Conservation (phyloP, 2,329 filamentous ascomycete species). For the Cytospora leucostoma region DNA sequence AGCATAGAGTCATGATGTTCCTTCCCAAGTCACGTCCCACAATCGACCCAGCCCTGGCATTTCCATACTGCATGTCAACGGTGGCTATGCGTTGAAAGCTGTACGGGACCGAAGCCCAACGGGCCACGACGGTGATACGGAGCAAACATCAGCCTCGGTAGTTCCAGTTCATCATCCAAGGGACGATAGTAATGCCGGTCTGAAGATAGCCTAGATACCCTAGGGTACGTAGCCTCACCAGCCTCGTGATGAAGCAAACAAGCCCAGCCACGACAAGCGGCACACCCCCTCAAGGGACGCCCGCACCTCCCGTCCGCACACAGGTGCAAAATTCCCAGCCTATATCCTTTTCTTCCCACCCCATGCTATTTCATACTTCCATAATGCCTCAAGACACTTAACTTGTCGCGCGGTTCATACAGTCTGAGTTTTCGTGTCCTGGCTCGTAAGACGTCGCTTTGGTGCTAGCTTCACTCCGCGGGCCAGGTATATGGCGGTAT, state of each 20-base stretch:
- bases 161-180: not conserved
- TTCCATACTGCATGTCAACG: not conserved
- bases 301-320: not conserved
- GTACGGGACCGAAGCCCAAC: not conserved
- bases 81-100: not conserved
- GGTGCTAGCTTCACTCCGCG: no score
- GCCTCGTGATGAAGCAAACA: not conserved
- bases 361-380: not conserved
- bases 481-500: no score
- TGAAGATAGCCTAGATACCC: no score
- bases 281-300: not conserved
- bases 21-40: no score
- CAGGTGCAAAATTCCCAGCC: not conserved
- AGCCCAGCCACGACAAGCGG: not conserved
- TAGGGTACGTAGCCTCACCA: not conserved
- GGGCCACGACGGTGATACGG: not conserved
- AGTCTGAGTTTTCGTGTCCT: no score
- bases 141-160: not conserved
- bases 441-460: no score
- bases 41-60: no score
- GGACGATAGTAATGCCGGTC: not conserved
- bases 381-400: not conserved
- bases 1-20: no score
- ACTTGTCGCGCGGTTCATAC: no score
- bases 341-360: no score